These are phyloP conservation scores for Pelomyxa schiedti DNA, from an alignment of 78 protist species.

Conservation along the genomic window DNA sequence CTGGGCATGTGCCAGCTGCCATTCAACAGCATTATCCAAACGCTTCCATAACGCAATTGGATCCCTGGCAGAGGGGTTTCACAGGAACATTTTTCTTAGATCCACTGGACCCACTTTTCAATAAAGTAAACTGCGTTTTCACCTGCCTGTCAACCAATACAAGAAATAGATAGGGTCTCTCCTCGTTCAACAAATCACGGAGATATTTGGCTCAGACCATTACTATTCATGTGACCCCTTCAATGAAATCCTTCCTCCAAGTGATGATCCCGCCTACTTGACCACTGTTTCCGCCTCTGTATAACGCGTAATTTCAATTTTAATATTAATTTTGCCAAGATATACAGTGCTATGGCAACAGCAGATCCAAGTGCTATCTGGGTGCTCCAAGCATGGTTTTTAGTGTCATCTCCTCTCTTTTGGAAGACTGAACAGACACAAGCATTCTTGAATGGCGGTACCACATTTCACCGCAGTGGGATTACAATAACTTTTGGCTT, in stretches of 20 bases:
- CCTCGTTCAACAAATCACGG: no score
- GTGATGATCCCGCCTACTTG: neutral
- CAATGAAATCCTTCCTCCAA: slow-evolving; percentile 33
- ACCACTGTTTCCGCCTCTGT: neutral
- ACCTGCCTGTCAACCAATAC: neutral
- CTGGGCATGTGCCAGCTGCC: slow-evolving; percentile 32
- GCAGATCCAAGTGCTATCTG: slow-evolving; percentile 41
- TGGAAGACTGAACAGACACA: neutral
- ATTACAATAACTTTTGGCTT: no score
- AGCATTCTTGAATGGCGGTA: slow-evolving; percentile 28
- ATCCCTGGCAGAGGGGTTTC: slow-evolving; percentile 22
- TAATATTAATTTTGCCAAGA: no score
- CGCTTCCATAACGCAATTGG: slow-evolving; percentile 12
- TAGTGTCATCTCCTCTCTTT: neutral
- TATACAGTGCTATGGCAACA: neutral
- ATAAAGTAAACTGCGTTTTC: slow-evolving; percentile 10
- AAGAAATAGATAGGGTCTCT: no score
- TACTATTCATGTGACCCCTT: slow-evolving; percentile 30
- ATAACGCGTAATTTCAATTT: no score
- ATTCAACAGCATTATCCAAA: neutral
- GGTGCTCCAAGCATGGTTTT: slow-evolving; percentile 58
- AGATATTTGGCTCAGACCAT: slow-evolving; percentile 34
- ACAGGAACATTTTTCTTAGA: slow-evolving; percentile 8
- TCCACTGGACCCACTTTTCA: slow-evolving; percentile 25
- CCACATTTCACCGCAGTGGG: no score